Evolutionary conservation across 208 protist species (phyloP), one percentile per base, ranked within the genome.

Genomic region (Trypanosoma grayi): DNA sequence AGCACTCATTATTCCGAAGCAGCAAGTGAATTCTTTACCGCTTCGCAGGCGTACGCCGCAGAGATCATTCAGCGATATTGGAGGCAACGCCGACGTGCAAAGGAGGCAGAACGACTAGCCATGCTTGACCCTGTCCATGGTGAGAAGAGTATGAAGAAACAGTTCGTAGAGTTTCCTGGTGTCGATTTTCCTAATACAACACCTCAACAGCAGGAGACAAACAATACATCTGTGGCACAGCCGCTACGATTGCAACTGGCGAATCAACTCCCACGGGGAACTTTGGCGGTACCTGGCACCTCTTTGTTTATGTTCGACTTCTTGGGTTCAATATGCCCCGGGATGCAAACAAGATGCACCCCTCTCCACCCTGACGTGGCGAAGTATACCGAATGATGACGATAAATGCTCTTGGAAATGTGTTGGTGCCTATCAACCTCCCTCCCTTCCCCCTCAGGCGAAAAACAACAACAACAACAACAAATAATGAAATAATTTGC

Each of bases 301-400:
- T 73, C 77, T 45, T 41, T 77, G 0, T 83, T 83, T 45, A 64
- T 83, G 11, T 83, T 76, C 59, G 34, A 54, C 2, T 80, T 80
- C 31, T 56, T 67, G 0, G 68, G 59, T 11, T 65, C 46, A 7
- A 25, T 62, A 13, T 33, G 28, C 0, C 47, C 20, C 16, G 7
- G 40, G 28, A 56, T 53, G 27, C 45, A 27, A n/a, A n/a, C n/a
- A n/a, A n/a, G n/a, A n/a, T n/a, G n/a, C n/a, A n/a, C n/a, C n/a
- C n/a, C n/a, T n/a, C n/a, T n/a, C n/a, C n/a, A n/a, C n/a, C n/a
- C n/a, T n/a, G n/a, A n/a, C n/a, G n/a, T n/a, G n/a, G n/a, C n/a
- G n/a, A n/a, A n/a, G n/a, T n/a, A n/a, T n/a, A n/a, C n/a, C n/a
- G n/a, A n/a, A n/a, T n/a, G n/a, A n/a, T n/a, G n/a, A n/a, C n/a